Evolutionary conservation across 2,329 filamentous ascomycete species (phyloP).

Genomic region (Xylariaceae sp.): DNA sequence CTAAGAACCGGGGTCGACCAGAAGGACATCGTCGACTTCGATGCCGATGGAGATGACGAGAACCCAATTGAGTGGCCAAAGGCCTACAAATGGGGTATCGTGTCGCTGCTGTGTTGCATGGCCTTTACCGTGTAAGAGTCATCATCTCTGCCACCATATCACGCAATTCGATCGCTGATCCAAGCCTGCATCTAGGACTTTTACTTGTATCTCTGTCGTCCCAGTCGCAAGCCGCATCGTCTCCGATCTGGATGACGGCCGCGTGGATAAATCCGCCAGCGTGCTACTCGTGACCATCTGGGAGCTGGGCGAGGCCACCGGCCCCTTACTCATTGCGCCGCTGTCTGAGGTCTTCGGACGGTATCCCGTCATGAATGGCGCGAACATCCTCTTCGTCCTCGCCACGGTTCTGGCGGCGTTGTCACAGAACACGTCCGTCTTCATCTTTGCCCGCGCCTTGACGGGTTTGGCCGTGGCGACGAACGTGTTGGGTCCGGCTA

Average conservation of each 20-base stretch:
- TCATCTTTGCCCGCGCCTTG: conserved; percentile 51
- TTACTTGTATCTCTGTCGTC: conserved; percentile 52
- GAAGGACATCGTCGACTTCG: conserved; percentile 40
- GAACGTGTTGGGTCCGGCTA: conserved; percentile 58
- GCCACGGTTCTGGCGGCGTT: conserved; percentile 45
- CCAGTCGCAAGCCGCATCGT: conserved; percentile 50
- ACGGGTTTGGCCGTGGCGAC: conserved; percentile 59
- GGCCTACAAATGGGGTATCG: conserved; percentile 49
- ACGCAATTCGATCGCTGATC: neutral
- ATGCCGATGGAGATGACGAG: conserved; percentile 42
- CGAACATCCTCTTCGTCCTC: conserved; percentile 47
- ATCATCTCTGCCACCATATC: neutral
- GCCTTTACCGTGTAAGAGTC: conserved; percentile 49
- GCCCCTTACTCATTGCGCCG: conserved; percentile 56
- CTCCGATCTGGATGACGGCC: conserved; percentile 39
- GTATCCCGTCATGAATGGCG: conserved; percentile 48
- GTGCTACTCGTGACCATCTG: conserved; percentile 66
- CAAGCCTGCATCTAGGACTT: conserved; percentile 39
- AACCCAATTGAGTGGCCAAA: conserved; percentile 51
- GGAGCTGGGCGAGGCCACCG: conserved; percentile 61
- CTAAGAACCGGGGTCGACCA: conserved; percentile 19
- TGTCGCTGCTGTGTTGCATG: conserved; percentile 48
- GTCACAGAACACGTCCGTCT: conserved; percentile 39
- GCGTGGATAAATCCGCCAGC: conserved; percentile 41
- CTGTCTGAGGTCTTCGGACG: conserved; percentile 57